Conservation (phyloP, 192 early-diverging fungal species). For the Gaertneriomyces sp. region DNA sequence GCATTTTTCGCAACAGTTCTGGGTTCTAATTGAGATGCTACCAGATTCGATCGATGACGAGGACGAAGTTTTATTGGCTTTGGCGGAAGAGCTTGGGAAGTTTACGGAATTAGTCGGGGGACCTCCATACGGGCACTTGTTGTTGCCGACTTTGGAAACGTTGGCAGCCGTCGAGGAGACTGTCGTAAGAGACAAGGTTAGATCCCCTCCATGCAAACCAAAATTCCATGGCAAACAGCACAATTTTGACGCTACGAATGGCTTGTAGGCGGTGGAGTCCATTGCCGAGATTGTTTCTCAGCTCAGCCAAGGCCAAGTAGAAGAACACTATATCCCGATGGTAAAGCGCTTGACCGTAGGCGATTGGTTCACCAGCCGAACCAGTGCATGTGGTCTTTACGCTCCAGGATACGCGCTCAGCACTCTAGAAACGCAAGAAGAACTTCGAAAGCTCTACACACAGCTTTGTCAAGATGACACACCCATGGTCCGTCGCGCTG, state of each 20-base stretch:
- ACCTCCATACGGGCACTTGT: slow-evolving; percentile 74
- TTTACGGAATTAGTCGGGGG: slow-evolving; percentile 94
- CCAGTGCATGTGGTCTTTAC: slow-evolving; percentile 90
- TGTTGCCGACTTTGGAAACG: slow-evolving; percentile 91
- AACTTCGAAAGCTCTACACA: slow-evolving; percentile 74
- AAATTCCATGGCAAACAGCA: neutral
- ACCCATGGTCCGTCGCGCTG: slow-evolving; percentile 96
- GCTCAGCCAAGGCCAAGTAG: slow-evolving; percentile 77
- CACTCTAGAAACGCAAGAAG: slow-evolving; percentile 71
- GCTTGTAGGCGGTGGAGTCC: slow-evolving; percentile 88
- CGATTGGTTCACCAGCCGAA: slow-evolving; percentile 98
- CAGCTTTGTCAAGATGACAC: slow-evolving; percentile 89
- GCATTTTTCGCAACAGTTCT: too few relatives aligned
- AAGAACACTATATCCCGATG: slow-evolving; percentile 86
- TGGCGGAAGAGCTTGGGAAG: slow-evolving; percentile 91
- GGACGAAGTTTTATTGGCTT: slow-evolving; percentile 89
- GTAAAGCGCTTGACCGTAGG: slow-evolving; percentile 85
- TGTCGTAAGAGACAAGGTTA: slow-evolving; percentile 94
- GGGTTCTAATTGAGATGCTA: neutral
- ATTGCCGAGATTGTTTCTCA: slow-evolving; percentile 75
- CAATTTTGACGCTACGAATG: slow-evolving; percentile 1
- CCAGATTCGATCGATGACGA: slow-evolving; percentile 98
- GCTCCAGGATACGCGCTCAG: slow-evolving; percentile 75
- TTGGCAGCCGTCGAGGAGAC: slow-evolving; percentile 97
- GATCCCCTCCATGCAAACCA: neutral